Conservation (phyloP, 768 basidiomycete genomes). For the Roridomyces roridus region DNA sequence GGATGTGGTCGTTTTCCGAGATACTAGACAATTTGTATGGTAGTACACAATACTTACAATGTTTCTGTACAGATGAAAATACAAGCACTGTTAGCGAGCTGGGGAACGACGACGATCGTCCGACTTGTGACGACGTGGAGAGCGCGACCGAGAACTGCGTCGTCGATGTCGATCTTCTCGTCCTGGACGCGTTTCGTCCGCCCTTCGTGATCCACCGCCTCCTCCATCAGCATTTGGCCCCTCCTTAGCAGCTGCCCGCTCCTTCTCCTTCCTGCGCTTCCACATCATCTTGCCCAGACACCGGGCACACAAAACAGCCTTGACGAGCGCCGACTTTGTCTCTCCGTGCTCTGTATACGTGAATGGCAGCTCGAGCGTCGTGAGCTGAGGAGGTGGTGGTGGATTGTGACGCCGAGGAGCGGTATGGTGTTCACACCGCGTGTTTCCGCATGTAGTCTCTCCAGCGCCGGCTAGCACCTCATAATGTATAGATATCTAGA, state of each 20-base stretch:
- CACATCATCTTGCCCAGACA: slow-evolving; percentile 89
- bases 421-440: slow-evolving; percentile 78
- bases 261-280: slow-evolving; percentile 77
- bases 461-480: too few species aligned
- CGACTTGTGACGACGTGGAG: slow-evolving; percentile 30
- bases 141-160: slow-evolving; percentile 44
- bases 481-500: too few species aligned
- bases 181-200: background rate
- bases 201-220: background rate
- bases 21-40: too few species aligned
- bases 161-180: slow-evolving; percentile 21
- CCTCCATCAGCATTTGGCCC: slow-evolving; percentile 6
- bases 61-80: too few species aligned
- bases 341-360: slow-evolving; percentile 82
- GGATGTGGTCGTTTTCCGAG: too few species aligned
- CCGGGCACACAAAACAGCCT: slow-evolving; percentile 82
- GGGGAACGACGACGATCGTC: slow-evolving; percentile 9
- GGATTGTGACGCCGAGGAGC: slow-evolving; percentile 17
- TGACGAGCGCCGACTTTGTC: slow-evolving; percentile 83
- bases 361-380: slow-evolving; percentile 90
- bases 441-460: slow-evolving; percentile 88
- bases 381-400: slow-evolving; percentile 43
- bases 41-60: too few species aligned
- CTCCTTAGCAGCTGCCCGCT: slow-evolving; percentile 13
- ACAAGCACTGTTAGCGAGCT: too few species aligned